Conservation (phyloP, 2,329 filamentous ascomycete genomes). For the Coleophoma crateriformis region DNA sequence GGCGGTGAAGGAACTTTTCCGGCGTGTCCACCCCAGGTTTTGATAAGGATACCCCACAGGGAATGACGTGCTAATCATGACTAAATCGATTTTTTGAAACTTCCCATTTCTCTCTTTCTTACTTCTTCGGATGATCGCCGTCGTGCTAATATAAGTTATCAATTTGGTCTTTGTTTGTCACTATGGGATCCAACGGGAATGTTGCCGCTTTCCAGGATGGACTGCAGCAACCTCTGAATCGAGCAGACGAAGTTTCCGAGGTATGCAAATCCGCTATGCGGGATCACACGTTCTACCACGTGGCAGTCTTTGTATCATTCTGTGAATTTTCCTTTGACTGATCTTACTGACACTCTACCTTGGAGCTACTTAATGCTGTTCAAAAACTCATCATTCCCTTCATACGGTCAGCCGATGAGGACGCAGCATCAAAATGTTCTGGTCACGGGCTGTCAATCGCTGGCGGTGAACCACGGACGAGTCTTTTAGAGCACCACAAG, state of each 20-base stretch:
- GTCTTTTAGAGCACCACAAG: constrained; percentile 57
- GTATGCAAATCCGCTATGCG: constrained; percentile 24
- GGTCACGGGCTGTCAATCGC: constrained; percentile 41
- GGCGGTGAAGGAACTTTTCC: not conserved
- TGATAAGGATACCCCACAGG: no score
- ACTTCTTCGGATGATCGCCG: not conserved
- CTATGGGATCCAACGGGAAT: constrained; percentile 14
- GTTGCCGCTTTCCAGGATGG: constrained; percentile 8
- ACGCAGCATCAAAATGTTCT: constrained; percentile 46
- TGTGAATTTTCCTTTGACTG: no score
- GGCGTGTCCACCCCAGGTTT: no score
- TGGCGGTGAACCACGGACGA: constrained; percentile 39
- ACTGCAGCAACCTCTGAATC: constrained; percentile 17
- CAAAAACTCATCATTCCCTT: constrained; percentile 65
- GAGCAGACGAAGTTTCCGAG: constrained; percentile 41
- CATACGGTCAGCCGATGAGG: constrained; percentile 63
- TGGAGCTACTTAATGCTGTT: constrained; percentile 62
- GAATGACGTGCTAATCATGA: no score
- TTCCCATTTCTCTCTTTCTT: not conserved
- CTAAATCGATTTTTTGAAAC: not conserved
- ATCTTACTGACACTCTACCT: not conserved
- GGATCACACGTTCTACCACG: no score
- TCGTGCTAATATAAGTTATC: not conserved
- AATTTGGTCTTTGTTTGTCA: not conserved
- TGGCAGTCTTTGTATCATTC: no score